These are phyloP conservation scores for Vigna mungo DNA, from an alignment of 306 rosid genomes.

Conservation along the genomic window DNA sequence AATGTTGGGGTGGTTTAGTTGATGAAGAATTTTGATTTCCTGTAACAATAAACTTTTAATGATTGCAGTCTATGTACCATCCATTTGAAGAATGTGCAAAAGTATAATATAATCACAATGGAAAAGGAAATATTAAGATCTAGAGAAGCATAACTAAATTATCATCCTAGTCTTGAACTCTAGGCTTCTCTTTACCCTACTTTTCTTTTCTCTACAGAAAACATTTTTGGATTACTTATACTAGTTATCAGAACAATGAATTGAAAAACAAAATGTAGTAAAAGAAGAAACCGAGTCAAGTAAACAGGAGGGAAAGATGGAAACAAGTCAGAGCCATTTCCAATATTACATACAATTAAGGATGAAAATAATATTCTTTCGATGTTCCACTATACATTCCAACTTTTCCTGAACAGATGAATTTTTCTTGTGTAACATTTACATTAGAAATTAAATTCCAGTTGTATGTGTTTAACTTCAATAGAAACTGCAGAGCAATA, in stretches of 20 bases:
- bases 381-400: neutral
- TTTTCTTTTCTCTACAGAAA: neutral
- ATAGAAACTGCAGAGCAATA: neutral
- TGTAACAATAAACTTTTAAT: slow-evolving; percentile 47
- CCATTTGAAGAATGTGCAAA: neutral
- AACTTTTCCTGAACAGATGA: neutral
- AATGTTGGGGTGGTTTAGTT: slow-evolving; percentile 68
- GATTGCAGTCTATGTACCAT: slow-evolving; percentile 21
- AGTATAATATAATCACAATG: slow-evolving; percentile 15
- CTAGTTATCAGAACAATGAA: slow-evolving; percentile 14
- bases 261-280: neutral
- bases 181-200: neutral
- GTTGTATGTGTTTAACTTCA: neutral
- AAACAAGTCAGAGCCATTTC: neutral
- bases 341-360: neutral
- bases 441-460: neutral
- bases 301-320: neutral
- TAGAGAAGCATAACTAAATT: neutral
- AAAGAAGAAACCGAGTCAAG: neutral
- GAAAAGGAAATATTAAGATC: neutral
- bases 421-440: neutral
- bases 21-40: slow-evolving; percentile 74
- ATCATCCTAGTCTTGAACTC: neutral
- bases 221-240: neutral
- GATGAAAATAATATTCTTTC: neutral